These are phyloP conservation scores for Mariannaea elegans DNA, from an alignment of 2,329 filamentous ascomycete species.

Conservation along the genomic window DNA sequence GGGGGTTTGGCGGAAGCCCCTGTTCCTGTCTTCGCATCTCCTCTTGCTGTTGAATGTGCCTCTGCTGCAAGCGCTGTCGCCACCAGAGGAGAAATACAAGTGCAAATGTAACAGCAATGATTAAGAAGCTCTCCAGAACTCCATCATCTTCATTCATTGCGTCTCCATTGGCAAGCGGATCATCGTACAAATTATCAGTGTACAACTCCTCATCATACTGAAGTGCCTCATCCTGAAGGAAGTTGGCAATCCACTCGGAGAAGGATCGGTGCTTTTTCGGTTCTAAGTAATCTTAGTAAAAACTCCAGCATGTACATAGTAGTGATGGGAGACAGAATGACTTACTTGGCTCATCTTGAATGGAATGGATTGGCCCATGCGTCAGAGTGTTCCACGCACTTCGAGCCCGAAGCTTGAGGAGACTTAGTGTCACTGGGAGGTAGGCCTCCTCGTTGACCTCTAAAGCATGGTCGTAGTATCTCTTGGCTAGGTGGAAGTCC, in stretches of 20 bases:
- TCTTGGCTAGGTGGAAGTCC: slow-evolving; percentile 96
- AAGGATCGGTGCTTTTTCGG: slow-evolving; percentile 79
- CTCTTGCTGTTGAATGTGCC: slow-evolving; percentile 50
- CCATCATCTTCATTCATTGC: slow-evolving; percentile 76
- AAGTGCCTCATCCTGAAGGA: slow-evolving; percentile 75
- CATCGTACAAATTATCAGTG: slow-evolving; percentile 65
- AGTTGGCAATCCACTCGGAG: slow-evolving; percentile 86
- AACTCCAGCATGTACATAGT: not conserved
- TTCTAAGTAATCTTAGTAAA: slow-evolving; percentile 57
- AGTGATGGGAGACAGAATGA: slow-evolving; percentile 1
- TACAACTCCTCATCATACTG: slow-evolving; percentile 71
- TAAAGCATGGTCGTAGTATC: slow-evolving; percentile 92
- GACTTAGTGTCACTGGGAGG: slow-evolving; percentile 86
- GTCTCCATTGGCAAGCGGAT: slow-evolving; percentile 66
- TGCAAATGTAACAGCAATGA: slow-evolving; percentile 78
- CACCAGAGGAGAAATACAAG: slow-evolving; percentile 85
- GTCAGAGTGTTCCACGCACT: slow-evolving; percentile 97
- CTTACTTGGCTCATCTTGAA: slow-evolving; percentile 87
- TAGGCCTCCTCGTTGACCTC: slow-evolving; percentile 95
- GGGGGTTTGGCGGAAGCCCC: slow-evolving; percentile 39
- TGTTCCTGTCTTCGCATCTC: slow-evolving; percentile 46
- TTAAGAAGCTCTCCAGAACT: slow-evolving; percentile 83
- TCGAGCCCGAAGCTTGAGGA: slow-evolving; percentile 83
- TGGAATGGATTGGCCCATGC: slow-evolving; percentile 89
- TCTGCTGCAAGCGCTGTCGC: slow-evolving; percentile 74